phyloP scores from a whole-genome alignment of 495 filamentous ascomycete genomes.

The Penicillium waksmanii region DNA sequence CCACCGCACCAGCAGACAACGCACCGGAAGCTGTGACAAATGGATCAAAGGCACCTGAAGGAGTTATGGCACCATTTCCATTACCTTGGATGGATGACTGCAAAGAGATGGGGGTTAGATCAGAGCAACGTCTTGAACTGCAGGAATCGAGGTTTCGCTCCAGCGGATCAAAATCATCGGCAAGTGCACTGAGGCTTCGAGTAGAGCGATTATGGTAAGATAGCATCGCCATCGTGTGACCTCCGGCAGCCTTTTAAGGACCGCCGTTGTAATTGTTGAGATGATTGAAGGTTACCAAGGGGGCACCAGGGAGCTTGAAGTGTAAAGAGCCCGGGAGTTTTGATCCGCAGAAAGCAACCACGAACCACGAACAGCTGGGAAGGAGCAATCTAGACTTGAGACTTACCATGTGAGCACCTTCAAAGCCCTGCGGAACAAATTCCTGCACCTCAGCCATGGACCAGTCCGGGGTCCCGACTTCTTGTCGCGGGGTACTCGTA shows the following conservation, averaged over 20 bases:
- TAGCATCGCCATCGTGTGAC: conserved; percentile 9
- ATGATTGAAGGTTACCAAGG: neutral
- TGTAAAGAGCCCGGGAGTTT: neutral
- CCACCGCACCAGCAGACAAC: conserved; percentile 52
- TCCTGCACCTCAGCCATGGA: conserved; percentile 68
- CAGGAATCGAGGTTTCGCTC: conserved; percentile 1
- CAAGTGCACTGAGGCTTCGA: conserved; percentile 28
- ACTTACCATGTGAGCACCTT: conserved; percentile 64
- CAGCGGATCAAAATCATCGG: conserved; percentile 20
- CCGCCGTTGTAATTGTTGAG: neutral
- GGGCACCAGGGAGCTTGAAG: neutral
- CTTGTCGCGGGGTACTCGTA: conserved; percentile 52
- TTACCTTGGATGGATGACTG: conserved; percentile 49
- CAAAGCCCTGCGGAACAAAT: conserved; percentile 80
- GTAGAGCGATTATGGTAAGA: conserved; percentile 14
- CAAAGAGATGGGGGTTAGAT: conserved; percentile 23
- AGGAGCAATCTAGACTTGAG: conserved; percentile 35
- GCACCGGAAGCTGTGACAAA: conserved; percentile 60
- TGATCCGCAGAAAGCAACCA: neutral
- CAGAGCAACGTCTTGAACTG: conserved; percentile 19
- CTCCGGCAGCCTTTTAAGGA: neutral
- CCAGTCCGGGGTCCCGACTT: conserved; percentile 57
- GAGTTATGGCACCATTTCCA: conserved; percentile 38
- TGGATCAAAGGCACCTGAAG: conserved; percentile 56
- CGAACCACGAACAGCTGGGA: conserved; percentile 4